phyloP scores from a whole-genome alignment of 805 yeast genomes.

The Yueomyces sp. region DNA sequence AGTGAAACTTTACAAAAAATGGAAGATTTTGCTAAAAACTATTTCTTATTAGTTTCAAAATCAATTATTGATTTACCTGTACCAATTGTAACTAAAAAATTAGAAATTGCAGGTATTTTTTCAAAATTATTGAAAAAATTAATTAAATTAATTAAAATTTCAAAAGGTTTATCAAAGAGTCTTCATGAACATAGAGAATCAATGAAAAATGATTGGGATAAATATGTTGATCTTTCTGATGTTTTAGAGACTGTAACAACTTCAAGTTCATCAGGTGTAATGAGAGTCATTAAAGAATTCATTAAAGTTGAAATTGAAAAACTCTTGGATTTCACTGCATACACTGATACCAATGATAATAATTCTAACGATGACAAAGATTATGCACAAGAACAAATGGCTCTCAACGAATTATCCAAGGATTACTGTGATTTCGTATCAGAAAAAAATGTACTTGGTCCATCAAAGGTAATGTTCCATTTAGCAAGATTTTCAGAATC shows the following conservation, averaged over 20 bases:
- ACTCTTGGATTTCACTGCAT: slow-evolving; percentile 1
- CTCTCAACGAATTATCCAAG: slow-evolving; percentile 1
- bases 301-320: slow-evolving; percentile 2
- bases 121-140: slow-evolving; percentile 39
- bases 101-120: slow-evolving; percentile 41
- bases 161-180: background rate
- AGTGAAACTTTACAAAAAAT: slow-evolving; percentile 39
- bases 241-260: slow-evolving; percentile 3
- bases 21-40: slow-evolving; percentile 36
- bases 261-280: slow-evolving; percentile 6
- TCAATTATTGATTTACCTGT: slow-evolving; percentile 36
- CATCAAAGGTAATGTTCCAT: slow-evolving; percentile 10
- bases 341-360: background rate
- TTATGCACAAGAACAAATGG: slow-evolving; percentile 1
- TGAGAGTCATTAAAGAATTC: slow-evolving; percentile 7
- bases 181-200: background rate
- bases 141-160: slow-evolving; percentile 38
- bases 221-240: background rate
- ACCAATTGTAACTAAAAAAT: slow-evolving; percentile 36
- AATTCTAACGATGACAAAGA: background rate
- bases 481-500: slow-evolving; percentile 15
- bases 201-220: slow-evolving; percentile 7
- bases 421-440: slow-evolving; percentile 9
- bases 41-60: slow-evolving; percentile 30
- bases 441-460: slow-evolving; percentile 5